Evolutionary conservation across 805 yeast species (phyloP), one percentile per base, ranked within the genome.

Genomic region (Candida qinlingensis): DNA sequence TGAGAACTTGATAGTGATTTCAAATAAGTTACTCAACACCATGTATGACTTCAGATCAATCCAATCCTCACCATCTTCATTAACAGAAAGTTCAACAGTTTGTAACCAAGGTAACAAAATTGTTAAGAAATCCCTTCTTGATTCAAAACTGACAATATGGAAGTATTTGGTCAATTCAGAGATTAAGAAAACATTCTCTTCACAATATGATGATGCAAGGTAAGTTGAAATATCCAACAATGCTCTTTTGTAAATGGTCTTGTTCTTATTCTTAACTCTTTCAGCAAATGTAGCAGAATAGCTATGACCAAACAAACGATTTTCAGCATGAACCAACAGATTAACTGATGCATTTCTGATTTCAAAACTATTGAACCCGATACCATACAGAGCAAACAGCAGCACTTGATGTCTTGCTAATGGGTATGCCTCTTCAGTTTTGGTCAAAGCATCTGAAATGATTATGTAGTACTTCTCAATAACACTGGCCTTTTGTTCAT

Each of bases 31-130:
- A 52, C 77, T 79, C 55, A 92, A 60, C 2, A 89, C 88, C 95
- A 91, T 88, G 44, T 75, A 70, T 4, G 76, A 63, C 31, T 61
- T 49, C 36, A 54, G 63, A 38, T 72, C 76, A n/a, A 68, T 55
- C 39, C 49, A 40, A 5, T 49, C 52, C 3, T 69, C 75, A 27
- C 71, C 71, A 7, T 73, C 73, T 6, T 53, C 55, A 11, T 66
- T 56, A 6, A 68, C 62, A 38, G 77, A 76, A 47, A 92, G 70
- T 41, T 84, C 87, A 40, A 91, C 82, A 3, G 83, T 79, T 59
- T 87, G 94, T n/a, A 91, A 80, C 97, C 98, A 94, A 1, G 99
- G 97, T 8, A 88, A 70, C 44, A 94, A 65, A 27, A 91, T 83
- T 0, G 94, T 81, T 48, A 92, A 68, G 10, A 92, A 75, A 62